Conservation (phyloP, 1,284 basidiomycete genomes). For the Austropuccinia psidii region DNA sequence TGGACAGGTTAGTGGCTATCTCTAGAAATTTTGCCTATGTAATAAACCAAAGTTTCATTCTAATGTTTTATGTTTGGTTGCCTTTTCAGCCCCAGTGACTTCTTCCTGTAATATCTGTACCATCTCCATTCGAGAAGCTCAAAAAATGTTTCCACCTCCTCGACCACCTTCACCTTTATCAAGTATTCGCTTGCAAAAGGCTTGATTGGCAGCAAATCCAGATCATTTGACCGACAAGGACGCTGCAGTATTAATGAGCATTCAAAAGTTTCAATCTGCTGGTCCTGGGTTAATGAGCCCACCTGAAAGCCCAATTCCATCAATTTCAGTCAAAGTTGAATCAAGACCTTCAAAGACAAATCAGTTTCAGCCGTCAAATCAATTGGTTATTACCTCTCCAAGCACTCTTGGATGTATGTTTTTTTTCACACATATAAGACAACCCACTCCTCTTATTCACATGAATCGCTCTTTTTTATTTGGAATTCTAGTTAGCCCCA, state of each 20-base stretch:
- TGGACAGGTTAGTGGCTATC: slow-evolving; percentile 72
- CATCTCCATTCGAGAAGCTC: slow-evolving; percentile 86
- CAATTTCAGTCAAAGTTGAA: slow-evolving; percentile 38
- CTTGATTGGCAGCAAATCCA: slow-evolving; percentile 75
- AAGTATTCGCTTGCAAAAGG: slow-evolving; percentile 80
- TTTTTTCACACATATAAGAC: too few species aligned
- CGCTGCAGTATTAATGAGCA: slow-evolving; percentile 47
- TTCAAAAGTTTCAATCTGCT: slow-evolving; percentile 41
- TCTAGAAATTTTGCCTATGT: too few species aligned
- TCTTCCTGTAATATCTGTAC: slow-evolving; percentile 96
- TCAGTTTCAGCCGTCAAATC: slow-evolving; percentile 42
- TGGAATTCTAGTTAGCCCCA: too few species aligned
- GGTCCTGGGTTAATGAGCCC: slow-evolving; percentile 42
- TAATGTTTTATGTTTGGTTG: not conserved
- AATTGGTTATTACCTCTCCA: slow-evolving; percentile 6
- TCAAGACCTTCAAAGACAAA: slow-evolving; percentile 45
- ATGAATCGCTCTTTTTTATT: too few species aligned
- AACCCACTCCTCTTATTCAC: too few species aligned
- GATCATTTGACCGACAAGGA: slow-evolving; percentile 68
- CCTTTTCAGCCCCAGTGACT: slow-evolving; percentile 72
- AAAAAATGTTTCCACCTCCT: slow-evolving; percentile 89
- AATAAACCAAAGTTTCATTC: too few species aligned
- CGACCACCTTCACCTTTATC: slow-evolving; percentile 84
- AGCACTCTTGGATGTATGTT: slow-evolving; percentile 1
- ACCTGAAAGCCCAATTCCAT: slow-evolving; percentile 42